A percentile compares a stretch with the other conserved stretches of the same genome.
phyloP scores from a whole-genome alignment of 768 basidiomycete genomes.

The Mycena amicta region DNA sequence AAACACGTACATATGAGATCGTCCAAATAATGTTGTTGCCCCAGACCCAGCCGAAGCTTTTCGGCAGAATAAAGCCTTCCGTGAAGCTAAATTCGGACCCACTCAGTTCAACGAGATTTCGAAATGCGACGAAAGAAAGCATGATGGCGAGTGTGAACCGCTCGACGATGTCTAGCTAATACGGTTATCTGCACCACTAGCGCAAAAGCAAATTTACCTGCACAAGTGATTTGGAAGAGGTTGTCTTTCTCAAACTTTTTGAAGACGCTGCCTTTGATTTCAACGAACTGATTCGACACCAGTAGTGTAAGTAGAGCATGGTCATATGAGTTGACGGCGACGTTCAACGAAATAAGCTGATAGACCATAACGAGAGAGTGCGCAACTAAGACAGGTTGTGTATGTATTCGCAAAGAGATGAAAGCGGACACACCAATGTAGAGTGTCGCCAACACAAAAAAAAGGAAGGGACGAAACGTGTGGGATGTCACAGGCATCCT shows the following conservation, averaged over 20 bases:
- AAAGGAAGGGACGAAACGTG: slow-evolving; percentile 79
- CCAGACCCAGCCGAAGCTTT: slow-evolving; percentile 82
- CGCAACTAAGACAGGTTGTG: slow-evolving; percentile 51
- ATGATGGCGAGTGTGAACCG: slow-evolving; percentile 91
- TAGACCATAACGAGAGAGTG: slow-evolving; percentile 97
- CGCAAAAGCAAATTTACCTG: slow-evolving; percentile 53
- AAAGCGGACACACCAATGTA: slow-evolving; percentile 70
- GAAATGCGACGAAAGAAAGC: slow-evolving; percentile 88
- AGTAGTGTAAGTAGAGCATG: slow-evolving; percentile 92
- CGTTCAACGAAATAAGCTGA: slow-evolving; percentile 91
- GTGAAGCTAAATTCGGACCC: slow-evolving; percentile 86
- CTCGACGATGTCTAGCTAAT: slow-evolving; percentile 87
- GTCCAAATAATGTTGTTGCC: slow-evolving; percentile 83
- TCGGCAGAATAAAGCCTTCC: slow-evolving; percentile 72
- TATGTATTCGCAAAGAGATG: neutral
- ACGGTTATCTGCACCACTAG: neutral
- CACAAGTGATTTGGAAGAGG: slow-evolving; percentile 97
- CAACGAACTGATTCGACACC: slow-evolving; percentile 97
- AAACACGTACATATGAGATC: slow-evolving; percentile 78
- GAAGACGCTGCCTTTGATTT: slow-evolving; percentile 99
- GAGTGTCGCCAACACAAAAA: slow-evolving; percentile 77
- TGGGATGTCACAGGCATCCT: slow-evolving; percentile 60
- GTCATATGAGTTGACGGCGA: slow-evolving; percentile 98
- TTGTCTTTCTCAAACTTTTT: slow-evolving; percentile 99
- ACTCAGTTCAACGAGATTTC: slow-evolving; percentile 92